Conservation (phyloP, 192 early-diverging fungal species). For the Physocladia obscura region DNA sequence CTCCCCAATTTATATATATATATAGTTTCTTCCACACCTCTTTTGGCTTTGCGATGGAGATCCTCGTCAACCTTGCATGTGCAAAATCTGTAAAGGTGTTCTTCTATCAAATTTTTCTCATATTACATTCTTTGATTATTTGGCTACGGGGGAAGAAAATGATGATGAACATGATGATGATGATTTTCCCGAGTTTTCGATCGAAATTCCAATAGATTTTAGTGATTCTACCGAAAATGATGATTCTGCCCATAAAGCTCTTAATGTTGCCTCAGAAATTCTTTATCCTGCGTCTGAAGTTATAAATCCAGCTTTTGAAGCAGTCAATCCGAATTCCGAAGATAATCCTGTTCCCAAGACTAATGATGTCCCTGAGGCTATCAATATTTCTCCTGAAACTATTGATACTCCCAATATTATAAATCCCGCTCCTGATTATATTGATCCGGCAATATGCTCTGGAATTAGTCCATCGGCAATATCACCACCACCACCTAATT, state of each 20-base stretch:
- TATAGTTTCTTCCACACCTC: slow-evolving; percentile 18
- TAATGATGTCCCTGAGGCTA: background rate
- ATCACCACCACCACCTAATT: too few species aligned
- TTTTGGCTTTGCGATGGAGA: slow-evolving; percentile 1
- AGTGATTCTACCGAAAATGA: background rate
- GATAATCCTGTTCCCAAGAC: background rate
- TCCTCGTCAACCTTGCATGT: background rate
- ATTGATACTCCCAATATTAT: background rate
- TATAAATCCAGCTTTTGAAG: background rate
- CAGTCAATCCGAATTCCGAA: background rate
- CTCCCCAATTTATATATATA: background rate
- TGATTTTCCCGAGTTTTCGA: too few species aligned
- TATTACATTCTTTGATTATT: background rate
- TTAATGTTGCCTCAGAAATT: background rate
- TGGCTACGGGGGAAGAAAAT: too few species aligned
- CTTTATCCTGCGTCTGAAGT: background rate
- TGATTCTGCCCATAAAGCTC: background rate
- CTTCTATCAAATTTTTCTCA: background rate
- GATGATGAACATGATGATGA: too few species aligned
- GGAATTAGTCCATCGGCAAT: background rate
- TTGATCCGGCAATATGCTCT: background rate
- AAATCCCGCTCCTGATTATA: background rate
- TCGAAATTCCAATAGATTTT: too few species aligned
- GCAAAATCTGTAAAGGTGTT: slow-evolving; percentile 12
- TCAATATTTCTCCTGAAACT: background rate